These are phyloP conservation scores for Blastobotrys illinoisensis DNA, from an alignment of 1,139 yeast species.

Conservation along the genomic window DNA sequence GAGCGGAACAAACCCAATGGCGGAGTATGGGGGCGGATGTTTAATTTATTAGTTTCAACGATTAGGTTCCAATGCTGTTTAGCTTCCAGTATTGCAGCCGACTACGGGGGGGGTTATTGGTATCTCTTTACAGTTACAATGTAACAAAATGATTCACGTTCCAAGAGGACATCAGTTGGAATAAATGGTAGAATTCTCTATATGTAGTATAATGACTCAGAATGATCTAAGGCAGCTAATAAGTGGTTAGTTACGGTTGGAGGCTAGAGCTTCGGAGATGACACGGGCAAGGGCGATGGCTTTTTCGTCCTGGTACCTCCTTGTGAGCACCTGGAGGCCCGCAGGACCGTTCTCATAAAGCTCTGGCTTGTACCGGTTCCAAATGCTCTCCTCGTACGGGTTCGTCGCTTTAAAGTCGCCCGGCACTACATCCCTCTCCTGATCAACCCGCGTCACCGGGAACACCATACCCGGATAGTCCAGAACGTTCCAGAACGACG, in stretches of 20 bases:
- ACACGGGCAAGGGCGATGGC: slow-evolving; percentile 38
- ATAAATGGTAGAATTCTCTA: not conserved
- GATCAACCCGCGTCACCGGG: slow-evolving; percentile 43
- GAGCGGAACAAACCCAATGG: too few relatives aligned
- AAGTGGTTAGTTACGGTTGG: not conserved
- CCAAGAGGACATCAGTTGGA: too few relatives aligned
- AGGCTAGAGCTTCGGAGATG: not conserved
- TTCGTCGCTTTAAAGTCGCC: slow-evolving; percentile 27
- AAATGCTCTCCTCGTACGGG: slow-evolving; percentile 10
- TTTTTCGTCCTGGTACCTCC: slow-evolving; percentile 49
- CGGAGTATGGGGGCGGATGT: too few relatives aligned
- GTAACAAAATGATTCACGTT: too few relatives aligned
- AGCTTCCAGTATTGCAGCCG: too few relatives aligned
- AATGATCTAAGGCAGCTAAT: too few relatives aligned
- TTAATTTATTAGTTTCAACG: too few relatives aligned
- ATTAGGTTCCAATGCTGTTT: too few relatives aligned
- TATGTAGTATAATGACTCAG: not conserved
- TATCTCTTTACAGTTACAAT: too few relatives aligned
- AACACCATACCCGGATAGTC: slow-evolving; percentile 45
- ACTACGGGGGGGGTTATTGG: too few relatives aligned
- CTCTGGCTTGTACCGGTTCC: slow-evolving; percentile 28
- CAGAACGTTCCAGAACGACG: slow-evolving; percentile 42
- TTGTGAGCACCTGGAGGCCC: slow-evolving; percentile 45
- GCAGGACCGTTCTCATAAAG: slow-evolving; percentile 48
- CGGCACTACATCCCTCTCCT: slow-evolving; percentile 28